Evolutionary conservation across 1,139 yeast genomes (phyloP), one percentile per base, ranked within the genome.

Genomic region (Spencermartinsiella ligniputridi): DNA sequence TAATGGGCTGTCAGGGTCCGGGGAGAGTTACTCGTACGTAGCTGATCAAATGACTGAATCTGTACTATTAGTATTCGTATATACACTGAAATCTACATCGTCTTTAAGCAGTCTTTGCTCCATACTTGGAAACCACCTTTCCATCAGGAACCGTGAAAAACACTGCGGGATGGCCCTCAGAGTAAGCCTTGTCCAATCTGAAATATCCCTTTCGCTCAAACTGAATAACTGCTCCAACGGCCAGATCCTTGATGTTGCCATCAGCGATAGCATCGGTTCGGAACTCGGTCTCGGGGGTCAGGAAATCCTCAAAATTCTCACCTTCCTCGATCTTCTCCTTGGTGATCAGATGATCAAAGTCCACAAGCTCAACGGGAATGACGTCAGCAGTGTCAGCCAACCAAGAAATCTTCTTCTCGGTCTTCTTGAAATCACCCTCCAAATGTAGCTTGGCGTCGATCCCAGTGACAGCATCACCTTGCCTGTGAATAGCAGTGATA

Each of bases 111-210:
- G 32, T 8, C 15, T 82, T 83, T 44, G 88, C 82, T 62, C 95
- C 95, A 63, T 86, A 86, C 66, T 76, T 83, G 62, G 86, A 81
- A 41, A 84, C 92, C 47, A 87, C 71, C 72, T 90, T 92, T 65
- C 98, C 97, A 66, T 92, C 98, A 50, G 97, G 98, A 57, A 92
- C 89, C 54, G 96, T 85, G 71, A 86, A 92, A 74, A 92, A 84
- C 41, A 85, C 83, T 52, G 81, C 85, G 49, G 80, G 79, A 32
- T 60, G 54, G 21, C 52, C 55, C 37, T 47, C 51, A 55, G 80
- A 71, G 56, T 74, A 76, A 32, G 76, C 70, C 56, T 79, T 65
- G 66, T 92, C 97, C 50, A 90, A 75, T 66, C 94, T 81, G 78
- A 72, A 92, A 76, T 88, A 92, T 56, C 97, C 97, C 76, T 92